Percentiles rank a stretch among this genome's conserved stretches.
phyloP scores from a whole-genome alignment of 2,329 filamentous ascomycete genomes.

The Claviceps sorghi region DNA sequence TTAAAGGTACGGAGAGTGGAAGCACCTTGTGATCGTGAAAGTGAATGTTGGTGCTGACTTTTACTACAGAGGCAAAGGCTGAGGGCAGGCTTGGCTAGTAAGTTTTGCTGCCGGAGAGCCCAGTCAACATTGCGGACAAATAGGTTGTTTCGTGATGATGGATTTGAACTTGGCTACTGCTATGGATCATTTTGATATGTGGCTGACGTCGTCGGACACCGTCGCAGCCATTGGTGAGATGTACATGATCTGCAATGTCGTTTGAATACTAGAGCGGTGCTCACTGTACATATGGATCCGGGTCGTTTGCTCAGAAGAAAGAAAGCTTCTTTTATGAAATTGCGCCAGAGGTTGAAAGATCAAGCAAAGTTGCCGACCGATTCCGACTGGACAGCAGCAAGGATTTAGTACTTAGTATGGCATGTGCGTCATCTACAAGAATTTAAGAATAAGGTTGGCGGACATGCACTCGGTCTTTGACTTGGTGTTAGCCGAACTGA shows the following conservation, averaged over 20 bases:
- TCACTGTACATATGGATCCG: background rate
- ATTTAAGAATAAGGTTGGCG: background rate
- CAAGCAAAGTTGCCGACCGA: too few relatives aligned
- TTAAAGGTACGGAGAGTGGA: slow-evolving; percentile 44
- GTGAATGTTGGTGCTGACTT: slow-evolving; percentile 9
- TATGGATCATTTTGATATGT: background rate
- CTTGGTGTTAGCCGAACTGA: too few relatives aligned
- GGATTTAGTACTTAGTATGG: background rate
- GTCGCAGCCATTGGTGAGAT: background rate
- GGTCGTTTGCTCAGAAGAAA: background rate
- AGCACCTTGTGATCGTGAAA: background rate
- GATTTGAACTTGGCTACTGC: background rate
- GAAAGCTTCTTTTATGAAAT: background rate
- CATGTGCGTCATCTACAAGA: background rate
- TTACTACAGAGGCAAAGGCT: slow-evolving; percentile 47
- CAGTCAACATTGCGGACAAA: background rate
- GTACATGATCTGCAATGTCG: background rate
- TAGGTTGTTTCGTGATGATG: background rate
- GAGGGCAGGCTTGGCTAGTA: slow-evolving; percentile 51
- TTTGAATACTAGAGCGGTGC: background rate
- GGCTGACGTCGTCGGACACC: background rate
- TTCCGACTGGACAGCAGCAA: background rate
- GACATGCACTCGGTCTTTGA: too few relatives aligned
- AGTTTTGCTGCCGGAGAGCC: background rate
- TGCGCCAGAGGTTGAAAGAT: background rate